Base-by-base conservation (phyloP, 768 basidiomycete genomes). In the Rhodotorula toruloides region DNA sequence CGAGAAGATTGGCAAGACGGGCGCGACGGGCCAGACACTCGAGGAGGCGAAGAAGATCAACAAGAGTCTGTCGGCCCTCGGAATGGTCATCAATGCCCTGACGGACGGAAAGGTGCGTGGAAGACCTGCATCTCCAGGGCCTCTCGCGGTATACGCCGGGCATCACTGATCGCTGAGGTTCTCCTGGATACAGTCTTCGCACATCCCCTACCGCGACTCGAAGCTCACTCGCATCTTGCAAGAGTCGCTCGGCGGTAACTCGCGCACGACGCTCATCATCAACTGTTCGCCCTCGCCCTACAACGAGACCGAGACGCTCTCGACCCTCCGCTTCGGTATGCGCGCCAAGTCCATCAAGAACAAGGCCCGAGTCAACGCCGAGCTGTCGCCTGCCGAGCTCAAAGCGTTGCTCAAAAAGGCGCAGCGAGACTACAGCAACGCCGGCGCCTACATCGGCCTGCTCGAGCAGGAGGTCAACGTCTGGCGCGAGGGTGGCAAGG, bases 301-400 rank as follows among this genome's bases (percentile, higher is more conserved):
- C 81, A 99, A 99, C 75, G 96, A 98, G 77, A 82, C 90, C 4
- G 96, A 99, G 78, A 99, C 96, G 1, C 82, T 99, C 40, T 89
- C 88, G 5, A 99, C 96, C 7, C 84, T 99, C n/a, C 88, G 96
- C 32, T 99, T 99, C 77, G 96, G 96, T 82, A 98, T 98, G 77
- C 90, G 96, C 27, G 94, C 96, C n/a, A 99, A 99, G 79, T 90
- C 90, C n/a, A 99, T 99, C 85, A 98, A 98, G 89, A 99, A 99
- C 79, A 90, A 89, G 67, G 96, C 96, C 67, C 89, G 96, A 52
- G 90, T 99, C 80, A 99, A 99, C 78, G 91, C 92, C 58, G 96
- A 99, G 78, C 84, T 99, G 57, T 90, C 94, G 4, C 94, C 96
- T 4, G 81, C 92, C 54, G 96, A 99, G 76, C 88, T 99, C 80